Evolutionary conservation across 2,329 filamentous ascomycete genomes (phyloP).

Genomic region (Amylocarpus encephaloides): DNA sequence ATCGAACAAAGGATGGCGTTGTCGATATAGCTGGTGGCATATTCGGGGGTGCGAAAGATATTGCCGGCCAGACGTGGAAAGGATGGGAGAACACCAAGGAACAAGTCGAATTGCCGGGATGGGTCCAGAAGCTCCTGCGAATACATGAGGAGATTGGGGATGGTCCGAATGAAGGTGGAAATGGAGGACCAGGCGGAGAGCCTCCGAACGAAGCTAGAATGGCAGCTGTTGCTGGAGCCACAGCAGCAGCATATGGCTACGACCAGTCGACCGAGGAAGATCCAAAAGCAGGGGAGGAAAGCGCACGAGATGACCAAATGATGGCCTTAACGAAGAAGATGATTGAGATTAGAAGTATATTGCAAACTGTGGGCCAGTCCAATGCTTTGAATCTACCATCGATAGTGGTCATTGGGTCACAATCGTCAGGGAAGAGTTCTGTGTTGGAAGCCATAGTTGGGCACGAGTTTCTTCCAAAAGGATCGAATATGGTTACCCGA

Average conservation of each 20-base stretch:
- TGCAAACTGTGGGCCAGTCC: slow-evolving; percentile 88
- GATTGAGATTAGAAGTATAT: slow-evolving; percentile 93
- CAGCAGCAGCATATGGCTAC: slow-evolving; percentile 73
- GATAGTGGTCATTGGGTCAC: slow-evolving; percentile 98
- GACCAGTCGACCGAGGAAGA: slow-evolving; percentile 63
- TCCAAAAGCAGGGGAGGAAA: slow-evolving; percentile 53
- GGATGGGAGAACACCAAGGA: slow-evolving; percentile 84
- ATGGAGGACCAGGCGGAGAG: slow-evolving; percentile 40
- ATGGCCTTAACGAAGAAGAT: slow-evolving; percentile 99
- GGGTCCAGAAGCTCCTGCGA: slow-evolving; percentile 69
- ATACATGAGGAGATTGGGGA: slow-evolving; percentile 54
- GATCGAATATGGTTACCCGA: slow-evolving; percentile 97
- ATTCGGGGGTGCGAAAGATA: slow-evolving; percentile 64
- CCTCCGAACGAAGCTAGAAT: slow-evolving; percentile 53
- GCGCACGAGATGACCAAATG: slow-evolving; percentile 92
- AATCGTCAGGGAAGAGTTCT: slow-evolving; percentile 97
- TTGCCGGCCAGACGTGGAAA: slow-evolving; percentile 70
- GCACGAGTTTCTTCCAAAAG: slow-evolving; percentile 95
- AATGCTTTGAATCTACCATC: slow-evolving; percentile 83
- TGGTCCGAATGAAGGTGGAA: slow-evolving; percentile 29
- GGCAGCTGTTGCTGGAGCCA: slow-evolving; percentile 57
- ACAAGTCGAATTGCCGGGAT: slow-evolving; percentile 64
- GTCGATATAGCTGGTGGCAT: slow-evolving; percentile 61
- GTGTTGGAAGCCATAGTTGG: slow-evolving; percentile 95
- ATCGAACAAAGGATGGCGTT: slow-evolving; percentile 65